Conservation (phyloP, 345 rosid species). For the Melaleuca alternifolia region DNA sequence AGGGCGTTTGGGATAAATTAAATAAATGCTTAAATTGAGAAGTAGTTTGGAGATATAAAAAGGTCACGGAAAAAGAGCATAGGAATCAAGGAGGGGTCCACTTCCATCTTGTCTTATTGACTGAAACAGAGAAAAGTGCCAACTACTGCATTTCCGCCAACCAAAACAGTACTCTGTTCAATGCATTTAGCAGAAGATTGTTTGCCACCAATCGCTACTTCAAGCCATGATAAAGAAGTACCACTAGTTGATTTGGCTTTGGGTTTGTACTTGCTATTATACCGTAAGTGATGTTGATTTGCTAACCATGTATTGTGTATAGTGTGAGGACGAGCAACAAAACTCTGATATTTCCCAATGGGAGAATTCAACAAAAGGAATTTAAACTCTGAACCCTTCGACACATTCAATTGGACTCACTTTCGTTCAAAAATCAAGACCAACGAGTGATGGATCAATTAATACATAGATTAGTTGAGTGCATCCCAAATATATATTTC, state of each 20-base stretch:
- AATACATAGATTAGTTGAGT: not conserved
- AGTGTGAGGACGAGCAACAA: fast-evolving
- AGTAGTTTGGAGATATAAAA: not conserved
- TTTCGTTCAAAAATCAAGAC: not conserved
- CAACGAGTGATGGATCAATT: fast-evolving
- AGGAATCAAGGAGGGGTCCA: not conserved
- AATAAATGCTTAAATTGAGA: not conserved
- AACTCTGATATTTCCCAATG: not conserved
- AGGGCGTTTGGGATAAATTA: no score
- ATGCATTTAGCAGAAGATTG: not conserved
- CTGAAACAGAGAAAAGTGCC: not conserved
- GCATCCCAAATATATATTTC: not conserved
- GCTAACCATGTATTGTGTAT: not conserved
- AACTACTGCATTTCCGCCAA: not conserved
- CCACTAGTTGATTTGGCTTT: not conserved
- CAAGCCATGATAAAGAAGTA: not conserved
- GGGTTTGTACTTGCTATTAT: not conserved
- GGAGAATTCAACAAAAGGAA: not conserved
- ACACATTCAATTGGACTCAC: not conserved
- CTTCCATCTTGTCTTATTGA: not conserved
- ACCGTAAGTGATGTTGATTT: not conserved
- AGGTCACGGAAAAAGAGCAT: not conserved
- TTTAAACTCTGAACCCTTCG: fast-evolving
- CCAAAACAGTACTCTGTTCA: not conserved
- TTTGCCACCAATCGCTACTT: not conserved